Evolutionary conservation across 352 stramenopile species (phyloP).

Genomic region (Phytophthora sp.): DNA sequence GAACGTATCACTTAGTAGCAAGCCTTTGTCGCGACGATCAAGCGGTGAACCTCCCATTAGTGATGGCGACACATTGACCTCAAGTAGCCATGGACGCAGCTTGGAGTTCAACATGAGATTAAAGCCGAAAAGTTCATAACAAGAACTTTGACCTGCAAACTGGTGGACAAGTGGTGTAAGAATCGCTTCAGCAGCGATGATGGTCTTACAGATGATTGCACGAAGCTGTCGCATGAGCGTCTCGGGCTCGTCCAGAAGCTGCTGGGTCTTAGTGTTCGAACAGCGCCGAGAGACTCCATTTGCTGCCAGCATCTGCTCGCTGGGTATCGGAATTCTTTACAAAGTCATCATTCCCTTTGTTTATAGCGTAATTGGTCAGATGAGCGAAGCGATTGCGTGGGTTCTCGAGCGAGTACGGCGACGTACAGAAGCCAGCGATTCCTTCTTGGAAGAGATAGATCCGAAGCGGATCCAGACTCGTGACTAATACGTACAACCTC

Average conservation of each 20-base stretch:
- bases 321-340: slow-evolving; percentile 59
- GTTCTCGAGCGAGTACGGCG: slow-evolving; percentile 69
- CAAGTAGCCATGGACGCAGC: slow-evolving; percentile 69
- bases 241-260: slow-evolving; percentile 43
- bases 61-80: slow-evolving; percentile 81
- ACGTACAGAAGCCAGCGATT: slow-evolving; percentile 84
- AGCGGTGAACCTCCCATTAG: slow-evolving; percentile 82
- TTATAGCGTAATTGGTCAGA: slow-evolving; percentile 83
- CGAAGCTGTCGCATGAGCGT: slow-evolving; percentile 56
- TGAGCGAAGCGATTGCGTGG: slow-evolving; percentile 74
- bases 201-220: slow-evolving; percentile 68
- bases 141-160: slow-evolving; percentile 57
- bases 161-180: slow-evolving; percentile 66
- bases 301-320: slow-evolving; percentile 59
- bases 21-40: slow-evolving; percentile 73
- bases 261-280: slow-evolving; percentile 40
- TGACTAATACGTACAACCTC: slow-evolving; percentile 89
- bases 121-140: slow-evolving; percentile 82
- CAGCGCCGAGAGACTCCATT: slow-evolving; percentile 70
- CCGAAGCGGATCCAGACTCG: slow-evolving; percentile 83
- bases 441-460: slow-evolving; percentile 90
- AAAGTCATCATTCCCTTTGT: slow-evolving; percentile 68
- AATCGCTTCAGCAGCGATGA: slow-evolving; percentile 73
- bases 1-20: slow-evolving; percentile 83
- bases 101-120: slow-evolving; percentile 74